These are phyloP conservation scores for Rhododendron kiyosumense DNA, from an alignment of 148 eudicot species.

Conservation along the genomic window DNA sequence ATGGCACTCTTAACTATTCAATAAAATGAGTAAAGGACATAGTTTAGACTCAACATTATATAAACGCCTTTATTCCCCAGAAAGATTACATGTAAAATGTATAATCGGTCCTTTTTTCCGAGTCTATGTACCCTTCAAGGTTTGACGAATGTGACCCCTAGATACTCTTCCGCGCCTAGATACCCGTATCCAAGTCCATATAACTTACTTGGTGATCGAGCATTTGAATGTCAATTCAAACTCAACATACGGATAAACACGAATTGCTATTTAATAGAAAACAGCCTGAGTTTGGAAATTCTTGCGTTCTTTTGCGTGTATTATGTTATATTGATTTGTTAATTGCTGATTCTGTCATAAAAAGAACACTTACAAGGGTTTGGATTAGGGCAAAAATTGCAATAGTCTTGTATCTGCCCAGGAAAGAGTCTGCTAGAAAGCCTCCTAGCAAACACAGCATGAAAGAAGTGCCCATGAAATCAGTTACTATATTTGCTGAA, in stretches of 20 bases:
- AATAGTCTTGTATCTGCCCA: slow-evolving; percentile 77
- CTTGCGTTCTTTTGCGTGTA: background rate
- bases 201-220: background rate
- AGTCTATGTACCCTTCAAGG: background rate
- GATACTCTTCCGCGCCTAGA: too few relatives aligned
- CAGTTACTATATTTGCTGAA: slow-evolving; percentile 79
- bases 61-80: too few relatives aligned
- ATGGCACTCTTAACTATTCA: too few relatives aligned
- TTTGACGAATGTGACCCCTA: background rate
- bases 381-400: slow-evolving; percentile 62
- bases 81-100: too few relatives aligned
- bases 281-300: background rate
- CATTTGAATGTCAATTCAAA: background rate
- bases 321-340: background rate
- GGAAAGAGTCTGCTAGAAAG: slow-evolving; percentile 78
- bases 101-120: too few relatives aligned
- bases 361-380: slow-evolving; percentile 35
- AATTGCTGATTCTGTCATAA: background rate
- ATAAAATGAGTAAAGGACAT: too few relatives aligned
- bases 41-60: too few relatives aligned
- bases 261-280: background rate
- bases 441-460: slow-evolving; percentile 87
- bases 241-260: background rate
- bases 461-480: slow-evolving; percentile 84
- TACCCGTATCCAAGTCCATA: background rate